Evolutionary conservation across 257 asterid genomes (phyloP), one percentile per base, ranked within the genome.

Genomic region (Solanum peruvianum): DNA sequence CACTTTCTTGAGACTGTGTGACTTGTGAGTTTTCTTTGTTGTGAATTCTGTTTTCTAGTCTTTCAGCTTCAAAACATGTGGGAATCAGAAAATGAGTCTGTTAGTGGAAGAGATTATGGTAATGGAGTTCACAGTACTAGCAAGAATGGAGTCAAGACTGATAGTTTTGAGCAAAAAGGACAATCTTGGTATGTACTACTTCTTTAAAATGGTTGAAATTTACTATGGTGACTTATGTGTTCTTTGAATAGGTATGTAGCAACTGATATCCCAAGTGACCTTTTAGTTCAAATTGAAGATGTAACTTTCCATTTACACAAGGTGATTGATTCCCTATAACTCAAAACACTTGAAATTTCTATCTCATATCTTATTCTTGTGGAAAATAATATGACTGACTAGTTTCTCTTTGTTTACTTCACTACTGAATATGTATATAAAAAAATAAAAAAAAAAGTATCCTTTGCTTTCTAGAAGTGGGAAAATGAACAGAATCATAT

Each of bases 391-490:
- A 82, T 47, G 86, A 82, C 82, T 77, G 83, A 84, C 88, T 85
- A 64, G 45, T 81, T 81, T 64, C 85, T 81, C 18, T 81, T 81
- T 81, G 16, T 80, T 80, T 15, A 78, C 25, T 13, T 29, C n/a
- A 78, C 42, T 9, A 23, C 67, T 27, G 29, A 47, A 80, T 47
- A 67, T 67, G 21, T 25, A 80, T 27, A 33, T 33, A 3, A 11
- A 11, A 9, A 7, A 42, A 42, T n/a, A 1, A 27, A 27, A 1
- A 18, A 27, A 27, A 29, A 69, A 96, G 99, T 95, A 96, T 84
- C 99, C 99, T 29, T 91, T 96, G 83, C 98, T 96, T 58, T 96
- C 99, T 18, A 87, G 98, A 88, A 93, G 98, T 88, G 99, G 99
- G 82, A 95, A 92, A 86, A 88, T 96, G 94, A 95, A 93, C 92